Percentiles rank a stretch among this genome's conserved stretches.
Conservation (phyloP, 1,284 basidiomycete species). For the Athelia psychrophila region DNA sequence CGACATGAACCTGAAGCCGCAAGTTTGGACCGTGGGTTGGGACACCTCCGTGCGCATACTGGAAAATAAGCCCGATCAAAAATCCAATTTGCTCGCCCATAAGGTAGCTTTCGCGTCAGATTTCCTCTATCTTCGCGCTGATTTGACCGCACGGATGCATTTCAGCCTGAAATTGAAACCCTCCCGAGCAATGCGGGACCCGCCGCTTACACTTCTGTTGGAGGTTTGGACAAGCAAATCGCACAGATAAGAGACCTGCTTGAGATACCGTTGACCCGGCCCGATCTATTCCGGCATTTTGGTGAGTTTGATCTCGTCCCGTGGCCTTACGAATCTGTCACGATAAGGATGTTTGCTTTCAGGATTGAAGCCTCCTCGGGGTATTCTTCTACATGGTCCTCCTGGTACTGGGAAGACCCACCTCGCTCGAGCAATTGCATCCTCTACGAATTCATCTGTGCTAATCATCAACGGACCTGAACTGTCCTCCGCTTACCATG, state of each 20-base stretch:
- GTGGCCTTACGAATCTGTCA: conserved; percentile 14
- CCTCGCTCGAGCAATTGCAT: conserved; percentile 85
- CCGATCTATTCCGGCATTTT: conserved; percentile 88
- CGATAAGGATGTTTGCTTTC: conserved; percentile 8
- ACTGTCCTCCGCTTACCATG: conserved; percentile 92
- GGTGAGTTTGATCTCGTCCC: conserved; percentile 43
- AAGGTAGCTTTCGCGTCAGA: conserved; percentile 23
- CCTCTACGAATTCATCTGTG: conserved; percentile 77
- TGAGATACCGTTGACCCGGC: conserved; percentile 89
- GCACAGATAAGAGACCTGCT: conserved; percentile 89
- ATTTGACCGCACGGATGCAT: conserved; percentile 10
- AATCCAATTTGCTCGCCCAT: conserved; percentile 16
- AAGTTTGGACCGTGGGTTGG: conserved; percentile 62
- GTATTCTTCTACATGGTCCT: conserved; percentile 88
- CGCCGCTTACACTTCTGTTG: conserved; percentile 73
- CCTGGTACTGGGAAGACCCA: conserved; percentile 96
- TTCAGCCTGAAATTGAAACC: conserved; percentile 42
- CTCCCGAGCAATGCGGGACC: conserved; percentile 37
- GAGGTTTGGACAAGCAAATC: conserved; percentile 89
- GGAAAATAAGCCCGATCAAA: conserved; percentile 25
- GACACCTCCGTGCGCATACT: conserved; percentile 52
- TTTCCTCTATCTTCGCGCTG: conserved; percentile 12
- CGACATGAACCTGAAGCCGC: conserved; percentile 31
- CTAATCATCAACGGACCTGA: conserved; percentile 94
- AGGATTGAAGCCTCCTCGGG: conserved; percentile 88